Percentiles rank a stretch among this genome's conserved stretches.
Evolutionary conservation across 768 basidiomycete species (phyloP).

Genomic region (Amanita rimosa): DNA sequence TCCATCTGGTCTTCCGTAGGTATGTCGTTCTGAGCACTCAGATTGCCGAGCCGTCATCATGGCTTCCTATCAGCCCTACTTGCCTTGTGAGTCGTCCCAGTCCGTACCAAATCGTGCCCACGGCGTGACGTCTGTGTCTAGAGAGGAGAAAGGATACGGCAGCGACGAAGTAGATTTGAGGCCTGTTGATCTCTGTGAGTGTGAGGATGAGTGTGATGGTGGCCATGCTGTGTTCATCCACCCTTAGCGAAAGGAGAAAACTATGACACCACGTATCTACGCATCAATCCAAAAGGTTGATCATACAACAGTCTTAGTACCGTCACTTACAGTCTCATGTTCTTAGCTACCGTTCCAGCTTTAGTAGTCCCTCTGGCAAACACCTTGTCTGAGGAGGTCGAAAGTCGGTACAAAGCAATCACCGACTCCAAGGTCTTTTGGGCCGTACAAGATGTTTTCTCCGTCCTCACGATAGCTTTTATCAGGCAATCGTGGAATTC

Average conservation of each 20-base stretch:
- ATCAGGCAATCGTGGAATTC: slow-evolving; percentile 65
- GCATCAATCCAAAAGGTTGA: slow-evolving; percentile 67
- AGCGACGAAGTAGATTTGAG: slow-evolving; percentile 63
- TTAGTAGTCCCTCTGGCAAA: slow-evolving; percentile 69
- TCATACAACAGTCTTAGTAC: not conserved
- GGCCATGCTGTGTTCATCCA: not conserved
- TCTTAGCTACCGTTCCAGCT: slow-evolving; percentile 53
- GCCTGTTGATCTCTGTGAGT: slow-evolving; percentile 50
- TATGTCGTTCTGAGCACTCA: slow-evolving; percentile 22
- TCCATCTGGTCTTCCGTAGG: slow-evolving; percentile 60
- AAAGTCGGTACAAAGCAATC: not conserved
- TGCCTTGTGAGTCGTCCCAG: slow-evolving; percentile 32
- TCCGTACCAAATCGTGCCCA: not conserved
- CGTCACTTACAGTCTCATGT: no score
- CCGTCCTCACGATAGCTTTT: not conserved
- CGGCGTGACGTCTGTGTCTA: slow-evolving; percentile 16
- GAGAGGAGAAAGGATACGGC: slow-evolving; percentile 77
- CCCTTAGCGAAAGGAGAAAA: slow-evolving; percentile 65
- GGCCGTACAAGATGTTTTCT: not conserved
- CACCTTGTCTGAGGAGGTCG: not conserved
- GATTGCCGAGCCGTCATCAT: not conserved
- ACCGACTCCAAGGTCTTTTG: slow-evolving; percentile 38
- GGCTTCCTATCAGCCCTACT: slow-evolving; percentile 31
- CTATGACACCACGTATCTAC: slow-evolving; percentile 61
- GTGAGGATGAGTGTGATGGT: not conserved